Base-by-base conservation (phyloP, 176 grass and related monocot species). In the Coix lacrymajobi region DNA sequence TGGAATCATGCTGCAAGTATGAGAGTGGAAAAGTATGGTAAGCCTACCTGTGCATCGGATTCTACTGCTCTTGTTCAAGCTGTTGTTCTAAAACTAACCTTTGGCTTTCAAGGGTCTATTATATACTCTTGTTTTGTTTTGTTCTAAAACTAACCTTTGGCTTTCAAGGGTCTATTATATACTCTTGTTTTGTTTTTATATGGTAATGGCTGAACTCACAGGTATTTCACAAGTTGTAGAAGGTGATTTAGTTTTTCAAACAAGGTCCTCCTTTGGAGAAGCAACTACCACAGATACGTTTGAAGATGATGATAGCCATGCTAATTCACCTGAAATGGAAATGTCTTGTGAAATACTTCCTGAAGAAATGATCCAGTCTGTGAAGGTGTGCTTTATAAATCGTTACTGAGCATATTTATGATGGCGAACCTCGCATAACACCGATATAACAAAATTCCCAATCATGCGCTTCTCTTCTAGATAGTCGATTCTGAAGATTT, bases 1-100 rank as follows among this genome's bases (percentile, higher is more conserved):
- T 98, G 96, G 96, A 98, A 98, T 60, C 90, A 95, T 93, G 96
- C 96, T 80, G 92, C 89, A 68, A 98, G 91, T 88, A 82, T 85
- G 89, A 95, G 96, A 88, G 87, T 91, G 62, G 85, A 90, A 85
- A 95, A 92, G 58, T 98, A 93, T 74, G 96, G 96, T 98, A 38
- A 80, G 92, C 83, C 67, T 37, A 70, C 74, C 69, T 73, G 30
- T 78, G 67, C 78, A 30, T 29, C 1, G 6, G 29, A 66, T 83
- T 77, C 64, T 83, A 6, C 76, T 78, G 32, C 44, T 33, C 17
- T 22, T 6, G 11, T 75, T 80, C n/a, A 10, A 41, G n/a, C 2
- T 49, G 39, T 62, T 60, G 33, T 33, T 69, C 49, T 32, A 52
- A 67, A 38, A 79, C 15, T 45, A 66, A 66, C 38, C 8, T 84